These are phyloP conservation scores for Ambrosia trifida DNA, from an alignment of 129 eudicot genomes.

Conservation along the genomic window DNA sequence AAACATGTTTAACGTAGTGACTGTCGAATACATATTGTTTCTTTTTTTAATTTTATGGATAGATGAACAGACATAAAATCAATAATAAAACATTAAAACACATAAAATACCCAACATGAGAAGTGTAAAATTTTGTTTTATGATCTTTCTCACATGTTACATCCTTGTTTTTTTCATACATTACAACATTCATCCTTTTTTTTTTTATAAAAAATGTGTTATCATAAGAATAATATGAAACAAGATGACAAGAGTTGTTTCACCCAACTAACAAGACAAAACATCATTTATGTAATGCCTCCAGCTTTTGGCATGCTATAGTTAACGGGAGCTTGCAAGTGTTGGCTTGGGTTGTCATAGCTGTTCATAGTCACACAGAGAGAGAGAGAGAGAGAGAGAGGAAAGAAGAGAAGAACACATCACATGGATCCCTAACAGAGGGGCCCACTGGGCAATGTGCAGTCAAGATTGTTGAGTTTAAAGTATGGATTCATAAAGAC, in stretches of 20 bases:
- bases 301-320: slow-evolving; percentile 6
- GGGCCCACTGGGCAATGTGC: slow-evolving; percentile 13
- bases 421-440: slow-evolving; percentile 25
- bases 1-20: too few species aligned
- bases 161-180: not conserved
- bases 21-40: too few species aligned
- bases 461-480: slow-evolving; percentile 17
- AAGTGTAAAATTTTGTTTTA: not conserved
- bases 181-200: not conserved
- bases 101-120: not conserved
- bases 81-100: not conserved
- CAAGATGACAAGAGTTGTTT: not conserved
- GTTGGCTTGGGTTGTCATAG: not conserved
- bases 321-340: slow-evolving; percentile 16
- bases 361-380: slow-evolving; percentile 6
- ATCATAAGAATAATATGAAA: not conserved
- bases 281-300: slow-evolving; percentile 6
- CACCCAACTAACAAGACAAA: slow-evolving; percentile 21
- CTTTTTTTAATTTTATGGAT: too few species aligned
- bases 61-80: too few species aligned
- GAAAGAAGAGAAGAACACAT: not conserved
- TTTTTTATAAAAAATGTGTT: not conserved
- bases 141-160: slow-evolving; percentile 7
- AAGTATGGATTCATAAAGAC: slow-evolving; percentile 13
- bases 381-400: not conserved